Evolutionary conservation across 2,329 filamentous ascomycete species (phyloP), one percentile per base, ranked within the genome.

Genomic region (Curvularia verruculosa): DNA sequence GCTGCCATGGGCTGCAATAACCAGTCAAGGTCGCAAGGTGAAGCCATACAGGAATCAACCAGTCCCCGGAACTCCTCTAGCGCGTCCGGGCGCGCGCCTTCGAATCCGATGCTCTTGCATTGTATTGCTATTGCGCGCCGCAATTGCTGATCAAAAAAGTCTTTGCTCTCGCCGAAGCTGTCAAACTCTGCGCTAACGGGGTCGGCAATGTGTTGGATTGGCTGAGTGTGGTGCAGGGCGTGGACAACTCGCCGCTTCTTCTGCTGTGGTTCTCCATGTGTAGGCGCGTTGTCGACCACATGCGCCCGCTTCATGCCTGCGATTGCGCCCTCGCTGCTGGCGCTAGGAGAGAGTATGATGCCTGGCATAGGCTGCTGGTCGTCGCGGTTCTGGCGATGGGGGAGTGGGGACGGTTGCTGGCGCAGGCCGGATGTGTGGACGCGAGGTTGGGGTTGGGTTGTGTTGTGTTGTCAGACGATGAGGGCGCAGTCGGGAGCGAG

Each of bases 31-130:
- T 49, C 43, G 58, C 59, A 60, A 50, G 66, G 60, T 70, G 60
- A 69, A 46, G 59, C 61, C 83, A 66, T 84, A 86, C 84, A 87
- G 71, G 86, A 83, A 74, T 88, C 84, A 21, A 82, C 79, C 40
- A 82, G 76, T 54, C 77, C 78, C 51, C 82, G 77, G 59, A 88
- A 82, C 63, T 80, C 79, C 64, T 87, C 83, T 61, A 88, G 67
- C 39, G 84, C 86, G 23, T 81, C 78, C 9, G 84, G 81, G 51
- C 81, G 80, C 23, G 83, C 83, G 54, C 80, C 70, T 29, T 84
- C 82, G 66, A 86, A 87, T 3, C 85, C 85, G 21, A 78, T 78
- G 54, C 80, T 76, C 50, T 75, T 78, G 63, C 85, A 77, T 54
- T 80, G 78, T 49, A 81, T 78, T 23, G 81, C 79, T 60, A 88